phyloP scores from a whole-genome alignment of 202 grass and related monocot genomes.

The Saccharum hybrid region DNA sequence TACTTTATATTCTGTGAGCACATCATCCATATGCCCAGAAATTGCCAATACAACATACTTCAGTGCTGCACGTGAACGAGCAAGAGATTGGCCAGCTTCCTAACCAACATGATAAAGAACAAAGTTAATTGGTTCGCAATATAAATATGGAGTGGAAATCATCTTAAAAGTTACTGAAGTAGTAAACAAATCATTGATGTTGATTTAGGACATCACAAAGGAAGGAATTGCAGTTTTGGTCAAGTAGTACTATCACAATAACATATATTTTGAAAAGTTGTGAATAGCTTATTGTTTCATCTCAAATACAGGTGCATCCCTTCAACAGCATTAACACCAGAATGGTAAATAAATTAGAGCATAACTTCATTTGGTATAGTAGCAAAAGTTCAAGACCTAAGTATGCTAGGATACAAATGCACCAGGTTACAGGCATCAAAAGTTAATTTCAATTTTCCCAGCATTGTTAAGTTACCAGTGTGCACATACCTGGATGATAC shows the following conservation, averaged over 20 bases:
- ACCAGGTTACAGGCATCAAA: constrained; percentile 33
- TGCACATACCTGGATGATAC: constrained; percentile 78
- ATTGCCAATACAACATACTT: constrained; percentile 88
- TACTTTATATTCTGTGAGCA: constrained; percentile 88
- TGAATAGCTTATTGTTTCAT: constrained; percentile 27
- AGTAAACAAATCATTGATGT: constrained; percentile 30
- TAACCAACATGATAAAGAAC: constrained; percentile 49
- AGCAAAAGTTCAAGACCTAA: constrained; percentile 20
- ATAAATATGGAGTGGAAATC: constrained; percentile 31
- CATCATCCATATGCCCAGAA: constrained; percentile 93
- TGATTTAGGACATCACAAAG: constrained; percentile 30
- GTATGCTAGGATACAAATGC: constrained; percentile 38
- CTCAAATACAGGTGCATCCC: constrained; percentile 26
- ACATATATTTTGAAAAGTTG: constrained; percentile 17
- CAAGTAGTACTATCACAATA: constrained; percentile 26
- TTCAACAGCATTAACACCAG: constrained; percentile 31
- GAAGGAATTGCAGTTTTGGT: constrained; percentile 23
- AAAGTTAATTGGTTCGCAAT: constrained; percentile 30
- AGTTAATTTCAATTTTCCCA: constrained; percentile 22
- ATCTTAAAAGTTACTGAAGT: constrained; percentile 4
- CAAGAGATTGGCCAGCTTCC: constrained; percentile 67
- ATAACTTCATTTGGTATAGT: constrained; percentile 26
- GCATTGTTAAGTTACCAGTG: constrained; percentile 8
- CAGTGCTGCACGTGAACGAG: constrained; percentile 73
- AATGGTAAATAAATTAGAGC: constrained; percentile 34